These are phyloP conservation scores for Xylaria sp. DNA, from an alignment of 2,329 filamentous ascomycete species.

Conservation along the genomic window DNA sequence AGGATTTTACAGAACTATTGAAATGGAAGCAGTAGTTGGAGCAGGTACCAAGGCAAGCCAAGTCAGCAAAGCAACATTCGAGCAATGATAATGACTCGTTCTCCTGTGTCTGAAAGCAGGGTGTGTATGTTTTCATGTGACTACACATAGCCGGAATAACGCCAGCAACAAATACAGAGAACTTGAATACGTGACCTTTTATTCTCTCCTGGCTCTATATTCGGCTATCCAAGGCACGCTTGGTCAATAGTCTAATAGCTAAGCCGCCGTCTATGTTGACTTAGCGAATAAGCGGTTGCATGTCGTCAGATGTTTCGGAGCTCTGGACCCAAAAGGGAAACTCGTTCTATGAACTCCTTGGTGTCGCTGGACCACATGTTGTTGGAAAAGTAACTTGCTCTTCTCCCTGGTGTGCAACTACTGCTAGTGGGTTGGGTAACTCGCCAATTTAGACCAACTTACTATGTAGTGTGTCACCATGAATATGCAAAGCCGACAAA, in stretches of 20 bases:
- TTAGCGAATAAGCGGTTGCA: conserved; percentile 10
- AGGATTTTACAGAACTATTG: conserved; percentile 17
- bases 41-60: neutral
- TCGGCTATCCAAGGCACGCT: conserved; percentile 10
- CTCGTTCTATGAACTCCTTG: neutral
- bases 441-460: conserved; percentile 9
- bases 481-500: neutral
- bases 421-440: conserved; percentile 5
- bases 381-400: conserved; percentile 12
- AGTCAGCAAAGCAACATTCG: conserved; percentile 3
- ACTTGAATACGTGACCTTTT: conserved; percentile 2
- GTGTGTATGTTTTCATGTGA: conserved; percentile 25
- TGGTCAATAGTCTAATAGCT: neutral
- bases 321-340: conserved; percentile 28
- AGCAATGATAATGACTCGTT: neutral
- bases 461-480: neutral
- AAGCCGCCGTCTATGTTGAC: conserved; percentile 1
- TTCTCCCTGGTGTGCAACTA: neutral
- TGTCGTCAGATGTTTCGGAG: conserved; percentile 30
- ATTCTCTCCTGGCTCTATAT: neutral
- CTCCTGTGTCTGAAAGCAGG: conserved; percentile 11
- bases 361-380: conserved; percentile 15
- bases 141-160: conserved; percentile 2
- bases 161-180: neutral
- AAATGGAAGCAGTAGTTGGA: neutral